Conservation (phyloP, 2,329 filamentous ascomycete species). For the Ophiostoma australiae region DNA sequence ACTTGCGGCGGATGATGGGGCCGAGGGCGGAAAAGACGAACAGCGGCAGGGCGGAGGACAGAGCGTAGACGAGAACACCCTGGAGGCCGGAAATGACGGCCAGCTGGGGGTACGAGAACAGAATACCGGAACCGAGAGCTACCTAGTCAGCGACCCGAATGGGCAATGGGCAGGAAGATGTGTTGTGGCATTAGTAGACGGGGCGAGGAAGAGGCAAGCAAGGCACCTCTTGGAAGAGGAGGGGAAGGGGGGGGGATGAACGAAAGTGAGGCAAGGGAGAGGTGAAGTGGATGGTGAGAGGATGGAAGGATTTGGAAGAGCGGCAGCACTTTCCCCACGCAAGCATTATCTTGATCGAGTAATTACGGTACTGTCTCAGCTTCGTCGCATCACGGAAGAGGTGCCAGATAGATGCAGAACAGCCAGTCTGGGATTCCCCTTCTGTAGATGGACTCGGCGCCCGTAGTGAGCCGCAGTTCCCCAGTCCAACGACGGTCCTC, state of each 20-base stretch:
- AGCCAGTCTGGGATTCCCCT: neutral
- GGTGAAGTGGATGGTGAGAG: slow-evolving; percentile 13
- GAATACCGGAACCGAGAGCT: slow-evolving; percentile 79
- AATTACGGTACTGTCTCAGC: slow-evolving; percentile 94
- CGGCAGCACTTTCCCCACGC: slow-evolving; percentile 97
- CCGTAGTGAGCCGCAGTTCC: slow-evolving; percentile 73
- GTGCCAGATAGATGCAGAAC: neutral
- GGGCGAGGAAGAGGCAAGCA: slow-evolving; percentile 17
- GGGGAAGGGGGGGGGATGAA: slow-evolving; percentile 29
- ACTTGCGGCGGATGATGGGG: slow-evolving; percentile 72
- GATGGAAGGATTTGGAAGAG: slow-evolving; percentile 41
- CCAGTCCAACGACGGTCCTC: neutral
- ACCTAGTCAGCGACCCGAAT: slow-evolving; percentile 41
- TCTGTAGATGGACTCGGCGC: slow-evolving; percentile 58
- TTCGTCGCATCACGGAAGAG: slow-evolving; percentile 48
- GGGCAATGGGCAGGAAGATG: slow-evolving; percentile 21
- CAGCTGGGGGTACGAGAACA: slow-evolving; percentile 78
- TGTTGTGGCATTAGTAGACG: slow-evolving; percentile 17
- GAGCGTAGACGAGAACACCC: slow-evolving; percentile 69
- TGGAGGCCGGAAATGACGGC: slow-evolving; percentile 75
- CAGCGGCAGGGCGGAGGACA: slow-evolving; percentile 67
- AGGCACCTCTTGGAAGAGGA: slow-evolving; percentile 27
- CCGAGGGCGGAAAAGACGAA: slow-evolving; percentile 70
- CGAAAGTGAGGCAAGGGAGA: slow-evolving; percentile 25
- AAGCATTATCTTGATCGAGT: slow-evolving; percentile 99